Percentiles rank a stretch among this genome's conserved stretches.
These are phyloP conservation scores for Nepenthes alata DNA, from an alignment of 179 eudicot genomes.

Conservation along the genomic window DNA sequence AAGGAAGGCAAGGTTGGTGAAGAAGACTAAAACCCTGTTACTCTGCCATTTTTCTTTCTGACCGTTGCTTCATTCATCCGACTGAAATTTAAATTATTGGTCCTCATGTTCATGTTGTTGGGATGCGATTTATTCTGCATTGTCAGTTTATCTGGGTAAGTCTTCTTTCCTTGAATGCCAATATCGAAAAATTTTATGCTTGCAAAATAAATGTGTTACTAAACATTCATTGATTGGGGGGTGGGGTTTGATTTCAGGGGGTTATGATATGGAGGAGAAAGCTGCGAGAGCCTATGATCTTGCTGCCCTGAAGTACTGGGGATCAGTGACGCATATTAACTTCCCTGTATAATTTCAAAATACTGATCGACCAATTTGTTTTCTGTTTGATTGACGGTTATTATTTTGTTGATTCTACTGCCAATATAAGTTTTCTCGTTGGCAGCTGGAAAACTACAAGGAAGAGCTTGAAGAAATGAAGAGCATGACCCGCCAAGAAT, in stretches of 20 bases:
- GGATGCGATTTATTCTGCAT: conserved; percentile 7
- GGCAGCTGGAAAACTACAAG: conserved; percentile 49
- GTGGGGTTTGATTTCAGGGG: conserved; percentile 28
- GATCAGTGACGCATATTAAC: conserved; percentile 51
- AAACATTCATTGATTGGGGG: background rate
- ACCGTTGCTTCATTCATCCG: background rate
- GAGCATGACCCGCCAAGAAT: conserved; percentile 63
- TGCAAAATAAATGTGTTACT: background rate
- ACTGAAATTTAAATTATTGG: background rate
- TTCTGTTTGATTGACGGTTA: background rate
- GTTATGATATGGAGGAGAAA: conserved; percentile 69
- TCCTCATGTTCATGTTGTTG: conserved; percentile 8
- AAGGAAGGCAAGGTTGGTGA: conserved; percentile 18
- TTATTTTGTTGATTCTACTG: background rate
- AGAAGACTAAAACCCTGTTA: background rate
- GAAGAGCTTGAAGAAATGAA: conserved; percentile 61
- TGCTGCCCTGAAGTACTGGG: conserved; percentile 64
- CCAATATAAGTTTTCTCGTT: background rate
- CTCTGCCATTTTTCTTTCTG: background rate
- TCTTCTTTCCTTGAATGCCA: background rate
- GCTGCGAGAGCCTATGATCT: conserved; percentile 63
- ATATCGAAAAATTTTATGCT: background rate
- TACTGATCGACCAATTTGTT: background rate
- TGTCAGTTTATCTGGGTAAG: conserved; percentile 62
- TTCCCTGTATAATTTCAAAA: conserved; percentile 30